Evolutionary conservation across 2,329 filamentous ascomycete genomes (phyloP).

Genomic region (Parastagonospora avenae): DNA sequence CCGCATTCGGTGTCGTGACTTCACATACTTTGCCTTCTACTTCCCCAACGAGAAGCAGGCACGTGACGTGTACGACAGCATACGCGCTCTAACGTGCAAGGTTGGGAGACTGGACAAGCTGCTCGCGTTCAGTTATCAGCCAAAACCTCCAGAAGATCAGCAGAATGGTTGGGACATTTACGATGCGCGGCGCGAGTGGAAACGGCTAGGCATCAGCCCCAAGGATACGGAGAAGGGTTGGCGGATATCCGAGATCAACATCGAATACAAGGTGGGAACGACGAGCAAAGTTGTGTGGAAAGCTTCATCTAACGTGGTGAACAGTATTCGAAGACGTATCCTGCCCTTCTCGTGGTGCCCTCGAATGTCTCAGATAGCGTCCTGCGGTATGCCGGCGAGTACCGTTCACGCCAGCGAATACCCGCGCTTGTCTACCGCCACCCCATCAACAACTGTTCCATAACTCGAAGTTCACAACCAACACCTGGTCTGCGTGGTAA

Average conservation of each 20-base stretch:
- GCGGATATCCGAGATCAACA: slow-evolving; percentile 89
- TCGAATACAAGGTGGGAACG: slow-evolving; percentile 69
- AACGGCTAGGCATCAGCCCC: slow-evolving; percentile 82
- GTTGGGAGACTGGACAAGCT: slow-evolving; percentile 84
- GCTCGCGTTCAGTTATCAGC: slow-evolving; percentile 85
- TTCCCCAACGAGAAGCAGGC: slow-evolving; percentile 76
- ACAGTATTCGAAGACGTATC: slow-evolving; percentile 89
- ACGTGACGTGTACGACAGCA: slow-evolving; percentile 84
- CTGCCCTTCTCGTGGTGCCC: slow-evolving; percentile 81
- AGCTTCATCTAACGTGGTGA: slow-evolving; percentile 11
- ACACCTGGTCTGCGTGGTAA: slow-evolving; percentile 84
- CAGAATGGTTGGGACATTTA: slow-evolving; percentile 85
- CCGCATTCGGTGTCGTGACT: slow-evolving; percentile 87
- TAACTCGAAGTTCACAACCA: slow-evolving; percentile 92
- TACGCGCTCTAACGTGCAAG: slow-evolving; percentile 80
- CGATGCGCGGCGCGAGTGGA: slow-evolving; percentile 83
- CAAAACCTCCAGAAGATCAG: slow-evolving; percentile 72
- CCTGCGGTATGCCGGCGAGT: slow-evolving; percentile 87
- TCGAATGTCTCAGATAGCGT: slow-evolving; percentile 94
- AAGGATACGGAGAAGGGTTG: slow-evolving; percentile 81
- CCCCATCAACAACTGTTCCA: slow-evolving; percentile 93
- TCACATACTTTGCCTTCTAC: slow-evolving; percentile 90
- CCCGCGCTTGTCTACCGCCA: slow-evolving; percentile 94
- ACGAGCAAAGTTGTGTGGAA: not conserved
- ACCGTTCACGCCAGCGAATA: slow-evolving; percentile 86